phyloP scores from a whole-genome alignment of 352 stramenopile species.

The Phytophthora niederhauseri region DNA sequence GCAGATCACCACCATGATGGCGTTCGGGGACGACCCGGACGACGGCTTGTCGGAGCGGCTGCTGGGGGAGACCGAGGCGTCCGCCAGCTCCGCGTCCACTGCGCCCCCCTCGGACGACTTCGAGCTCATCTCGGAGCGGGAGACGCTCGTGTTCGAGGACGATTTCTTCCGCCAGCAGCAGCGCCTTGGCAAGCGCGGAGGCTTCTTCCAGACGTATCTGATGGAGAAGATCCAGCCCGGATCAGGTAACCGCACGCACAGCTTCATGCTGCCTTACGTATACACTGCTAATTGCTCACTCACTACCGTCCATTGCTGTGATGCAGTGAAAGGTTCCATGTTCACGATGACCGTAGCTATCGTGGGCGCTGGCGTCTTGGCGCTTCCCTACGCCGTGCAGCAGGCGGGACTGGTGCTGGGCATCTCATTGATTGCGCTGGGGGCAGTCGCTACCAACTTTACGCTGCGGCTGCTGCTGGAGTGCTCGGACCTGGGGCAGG shows the following conservation, averaged over 20 bases:
- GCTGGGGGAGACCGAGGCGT: slow-evolving; percentile 17
- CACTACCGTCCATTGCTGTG: slow-evolving; percentile 1
- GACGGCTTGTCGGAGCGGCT: slow-evolving; percentile 37
- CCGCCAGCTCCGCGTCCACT: slow-evolving; percentile 11
- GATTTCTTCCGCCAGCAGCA: slow-evolving; percentile 49
- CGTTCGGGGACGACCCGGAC: slow-evolving; percentile 42
- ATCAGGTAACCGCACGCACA: slow-evolving; percentile 56
- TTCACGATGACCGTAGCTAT: slow-evolving; percentile 92
- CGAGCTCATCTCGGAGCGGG: slow-evolving; percentile 72
- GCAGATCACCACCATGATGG: slow-evolving; percentile 36
- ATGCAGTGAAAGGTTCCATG: slow-evolving; percentile 88
- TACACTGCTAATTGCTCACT: slow-evolving; percentile 2
- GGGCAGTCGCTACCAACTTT: slow-evolving; percentile 81
- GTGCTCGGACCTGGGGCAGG: slow-evolving; percentile 75
- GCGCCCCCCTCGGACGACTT: slow-evolving; percentile 46
- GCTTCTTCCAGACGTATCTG: slow-evolving; percentile 78
- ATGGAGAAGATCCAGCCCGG: slow-evolving; percentile 86
- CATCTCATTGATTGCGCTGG: slow-evolving; percentile 67
- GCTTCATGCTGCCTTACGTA: neutral
- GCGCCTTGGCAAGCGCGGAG: slow-evolving; percentile 33
- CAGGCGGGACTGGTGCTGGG: slow-evolving; percentile 78
- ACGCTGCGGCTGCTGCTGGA: slow-evolving; percentile 80
- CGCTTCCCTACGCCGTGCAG: slow-evolving; percentile 81
- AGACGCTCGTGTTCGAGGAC: slow-evolving; percentile 84
- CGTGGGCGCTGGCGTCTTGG: slow-evolving; percentile 81